Evolutionary conservation across 768 basidiomycete species (phyloP).

Genomic region (Pisolithus sp.): DNA sequence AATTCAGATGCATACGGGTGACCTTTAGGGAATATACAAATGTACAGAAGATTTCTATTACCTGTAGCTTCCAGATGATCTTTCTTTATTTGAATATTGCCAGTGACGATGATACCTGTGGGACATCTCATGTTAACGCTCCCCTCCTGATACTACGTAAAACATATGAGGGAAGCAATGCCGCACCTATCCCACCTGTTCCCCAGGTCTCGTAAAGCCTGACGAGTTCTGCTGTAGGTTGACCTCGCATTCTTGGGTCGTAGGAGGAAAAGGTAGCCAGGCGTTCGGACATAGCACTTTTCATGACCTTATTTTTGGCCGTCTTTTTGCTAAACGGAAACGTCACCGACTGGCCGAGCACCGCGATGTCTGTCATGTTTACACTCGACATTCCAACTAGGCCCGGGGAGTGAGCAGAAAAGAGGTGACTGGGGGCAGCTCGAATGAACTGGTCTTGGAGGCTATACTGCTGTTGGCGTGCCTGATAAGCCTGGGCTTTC

Average conservation of each 20-base stretch:
- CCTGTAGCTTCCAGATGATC: conserved; percentile 30
- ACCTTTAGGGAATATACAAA: background rate
- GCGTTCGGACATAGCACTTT: conserved; percentile 32
- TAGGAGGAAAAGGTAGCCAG: conserved; percentile 28
- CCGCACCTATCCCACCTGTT: conserved; percentile 24
- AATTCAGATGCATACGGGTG: background rate
- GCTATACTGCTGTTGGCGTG: background rate
- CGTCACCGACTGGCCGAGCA: conserved; percentile 18
- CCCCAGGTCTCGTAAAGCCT: conserved; percentile 31
- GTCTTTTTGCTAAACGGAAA: conserved; percentile 26
- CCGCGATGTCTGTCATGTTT: conserved; percentile 12
- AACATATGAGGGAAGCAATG: background rate
- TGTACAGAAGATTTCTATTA: conserved; percentile 17
- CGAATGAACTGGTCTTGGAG: background rate
- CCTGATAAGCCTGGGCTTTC: background rate
- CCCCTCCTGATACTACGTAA: background rate
- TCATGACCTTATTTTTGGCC: conserved; percentile 27
- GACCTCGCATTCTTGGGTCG: conserved; percentile 24
- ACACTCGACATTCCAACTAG: conserved; percentile 2
- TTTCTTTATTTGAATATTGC: conserved; percentile 30
- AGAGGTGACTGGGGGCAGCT: background rate
- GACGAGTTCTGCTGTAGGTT: conserved; percentile 28
- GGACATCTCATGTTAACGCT: conserved; percentile 2
- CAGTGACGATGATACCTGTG: conserved; percentile 27
- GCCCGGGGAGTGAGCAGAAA: background rate